Evolutionary conservation across 257 asterid genomes (phyloP), one percentile per base, ranked within the genome.

Genomic region (Solanum ossicruentum): DNA sequence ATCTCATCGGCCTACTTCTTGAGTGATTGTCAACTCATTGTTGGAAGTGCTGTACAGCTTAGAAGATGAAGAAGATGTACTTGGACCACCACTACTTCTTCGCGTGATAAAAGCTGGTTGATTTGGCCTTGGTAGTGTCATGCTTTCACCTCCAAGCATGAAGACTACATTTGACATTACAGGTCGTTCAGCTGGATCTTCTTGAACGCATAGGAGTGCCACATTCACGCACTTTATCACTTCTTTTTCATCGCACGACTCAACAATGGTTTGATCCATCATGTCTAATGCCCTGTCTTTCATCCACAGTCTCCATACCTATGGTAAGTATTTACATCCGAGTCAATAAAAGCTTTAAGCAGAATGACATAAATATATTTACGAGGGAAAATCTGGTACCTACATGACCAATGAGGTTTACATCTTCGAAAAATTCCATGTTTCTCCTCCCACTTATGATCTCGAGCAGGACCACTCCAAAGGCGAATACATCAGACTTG

Each of bases 241-340:
- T 70, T 86, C 87, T 7, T 18, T 39, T 57, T 21, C 45, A 32
- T 83, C 52, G 73, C 87, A 82, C 7, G 88, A 82, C 18, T 79
- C 78, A 23, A 77, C 10, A 3, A 69, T 39, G 36, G 69, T 83
- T 32, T 32, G 61, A 71, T 88, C 88, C 16, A 86, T 32, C 10
- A 86, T 8, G 17, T 86, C 84, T 72, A 88, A 6, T 16, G 86
- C 72, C 45, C 80, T 88, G 11, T 70, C 69, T 82, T 79, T 87
- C 55, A 83, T 61, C 91, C 91, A 86, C 4, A 88, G 84, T 63
- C 54, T 86, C 89, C 91, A 88, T 36, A 78, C 87, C 89, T 88
- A 57, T 56, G 15, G 57, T 8, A 5, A 15, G 5, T 39, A 1
- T 36, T 10, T 18, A 36, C 41, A 36, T 36, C 23, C 16, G 8